Percentiles rank a stretch among this genome's conserved stretches.
phyloP scores from a whole-genome alignment of 371 early-diverging fungal genomes.

The Choanephora cucurbitarum region DNA sequence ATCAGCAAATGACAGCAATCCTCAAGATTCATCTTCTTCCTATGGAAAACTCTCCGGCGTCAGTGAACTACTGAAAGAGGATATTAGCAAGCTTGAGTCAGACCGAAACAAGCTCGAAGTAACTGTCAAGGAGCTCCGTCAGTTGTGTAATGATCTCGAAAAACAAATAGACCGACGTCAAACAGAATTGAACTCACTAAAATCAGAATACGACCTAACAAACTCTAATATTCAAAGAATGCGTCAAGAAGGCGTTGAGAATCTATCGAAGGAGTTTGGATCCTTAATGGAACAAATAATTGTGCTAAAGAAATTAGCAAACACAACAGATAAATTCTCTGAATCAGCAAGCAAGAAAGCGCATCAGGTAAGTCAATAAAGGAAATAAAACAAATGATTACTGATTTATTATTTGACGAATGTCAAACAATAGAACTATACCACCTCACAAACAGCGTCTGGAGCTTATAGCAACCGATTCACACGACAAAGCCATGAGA shows the following conservation, averaged over 20 bases:
- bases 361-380: not conserved
- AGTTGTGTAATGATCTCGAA: slow-evolving; percentile 24
- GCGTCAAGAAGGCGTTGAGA: slow-evolving; percentile 18
- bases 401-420: no score
- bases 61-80: slow-evolving; percentile 24
- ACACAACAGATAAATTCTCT: no score
- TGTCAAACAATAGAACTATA: not conserved
- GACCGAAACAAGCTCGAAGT: slow-evolving; percentile 26
- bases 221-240: slow-evolving; percentile 20
- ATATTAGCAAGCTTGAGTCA: slow-evolving; percentile 28
- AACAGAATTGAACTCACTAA: slow-evolving; percentile 23
- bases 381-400: no score
- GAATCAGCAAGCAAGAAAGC: not conserved
- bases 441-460: not conserved
- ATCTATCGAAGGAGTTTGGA: slow-evolving; percentile 38
- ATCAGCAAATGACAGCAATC: not conserved
- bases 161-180: slow-evolving; percentile 28
- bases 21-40: slow-evolving; percentile 16
- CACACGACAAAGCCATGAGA: not conserved
- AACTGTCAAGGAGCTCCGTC: slow-evolving; percentile 19
- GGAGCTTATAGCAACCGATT: not conserved
- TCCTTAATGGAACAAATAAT: slow-evolving; percentile 39
- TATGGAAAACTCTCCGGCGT: slow-evolving; percentile 26
- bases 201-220: slow-evolving; percentile 34
- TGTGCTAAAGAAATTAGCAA: slow-evolving; percentile 26